Evolutionary conservation across 495 filamentous ascomycete genomes (phyloP).

Genomic region (Aspergillus nanangensis): DNA sequence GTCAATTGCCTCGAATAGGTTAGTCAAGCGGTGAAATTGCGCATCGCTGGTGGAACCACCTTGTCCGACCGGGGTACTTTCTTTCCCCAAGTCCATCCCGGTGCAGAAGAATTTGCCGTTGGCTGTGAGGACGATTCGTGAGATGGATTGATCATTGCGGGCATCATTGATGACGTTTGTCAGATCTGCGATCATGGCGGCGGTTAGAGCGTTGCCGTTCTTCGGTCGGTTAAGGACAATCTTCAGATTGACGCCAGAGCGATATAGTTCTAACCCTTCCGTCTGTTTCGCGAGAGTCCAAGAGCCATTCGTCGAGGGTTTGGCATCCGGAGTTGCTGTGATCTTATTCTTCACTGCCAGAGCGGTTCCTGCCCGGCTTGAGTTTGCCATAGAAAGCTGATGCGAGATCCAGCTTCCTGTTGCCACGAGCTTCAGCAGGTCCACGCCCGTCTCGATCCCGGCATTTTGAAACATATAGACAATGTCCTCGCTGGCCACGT

Average conservation of each 20-base stretch:
- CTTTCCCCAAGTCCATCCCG: conserved; percentile 38
- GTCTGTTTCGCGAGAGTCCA: conserved; percentile 13
- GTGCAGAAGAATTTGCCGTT: conserved; percentile 38
- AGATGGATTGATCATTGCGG: conserved; percentile 15
- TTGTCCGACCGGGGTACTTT: too few species aligned
- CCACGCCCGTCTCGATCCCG: conserved; percentile 34
- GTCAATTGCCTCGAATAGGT: conserved; percentile 27
- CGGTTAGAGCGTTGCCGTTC: conserved; percentile 33
- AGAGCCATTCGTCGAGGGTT: background rate
- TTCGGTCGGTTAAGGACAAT: conserved; percentile 25
- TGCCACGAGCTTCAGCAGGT: conserved; percentile 25
- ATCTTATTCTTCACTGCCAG: conserved; percentile 12
- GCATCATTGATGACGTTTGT: conserved; percentile 15
- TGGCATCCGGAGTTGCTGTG: background rate
- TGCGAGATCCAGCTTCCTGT: conserved; percentile 38
- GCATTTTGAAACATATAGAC: conserved; percentile 37
- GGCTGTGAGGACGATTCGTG: conserved; percentile 28
- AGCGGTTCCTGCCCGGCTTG: conserved; percentile 29
- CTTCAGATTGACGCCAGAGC: conserved; percentile 24
- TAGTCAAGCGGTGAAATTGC: conserved; percentile 17
- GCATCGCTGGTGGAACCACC: conserved; percentile 8
- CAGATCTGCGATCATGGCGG: conserved; percentile 22
- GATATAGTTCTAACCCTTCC: conserved; percentile 14
- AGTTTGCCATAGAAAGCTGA: conserved; percentile 18
- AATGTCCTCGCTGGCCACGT: conserved; percentile 39